These are phyloP conservation scores for Mycena citricolor DNA, from an alignment of 1,284 basidiomycete species.

Conservation along the genomic window DNA sequence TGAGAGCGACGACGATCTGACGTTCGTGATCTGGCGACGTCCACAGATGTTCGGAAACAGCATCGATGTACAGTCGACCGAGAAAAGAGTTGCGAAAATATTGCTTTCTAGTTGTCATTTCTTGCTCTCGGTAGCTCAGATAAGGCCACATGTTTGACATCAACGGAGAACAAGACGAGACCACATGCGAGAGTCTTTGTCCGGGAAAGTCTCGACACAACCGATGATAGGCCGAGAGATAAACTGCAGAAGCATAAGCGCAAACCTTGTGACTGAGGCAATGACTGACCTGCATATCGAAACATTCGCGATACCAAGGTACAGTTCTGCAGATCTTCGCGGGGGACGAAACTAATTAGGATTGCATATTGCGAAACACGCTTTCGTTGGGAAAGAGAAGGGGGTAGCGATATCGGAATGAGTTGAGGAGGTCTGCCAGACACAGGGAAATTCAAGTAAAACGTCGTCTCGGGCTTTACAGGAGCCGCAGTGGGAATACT, in stretches of 20 bases:
- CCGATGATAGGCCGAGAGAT: constrained; percentile 54
- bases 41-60: constrained; percentile 54
- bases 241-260: constrained; percentile 40
- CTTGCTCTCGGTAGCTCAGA: constrained; percentile 47
- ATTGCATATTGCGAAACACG: constrained; percentile 52
- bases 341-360: constrained; percentile 48
- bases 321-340: constrained; percentile 43
- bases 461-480: constrained; percentile 11
- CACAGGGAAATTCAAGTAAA: constrained; percentile 36
- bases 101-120: constrained; percentile 36
- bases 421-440: constrained; percentile 28
- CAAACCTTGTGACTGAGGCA: background rate
- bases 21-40: constrained; percentile 54
- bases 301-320: constrained; percentile 55
- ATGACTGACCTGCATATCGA: constrained; percentile 59
- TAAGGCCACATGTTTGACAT: constrained; percentile 73
- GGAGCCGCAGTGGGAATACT: background rate
- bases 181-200: constrained; percentile 40
- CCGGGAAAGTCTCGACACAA: constrained; percentile 49
- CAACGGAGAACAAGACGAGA: constrained; percentile 33
- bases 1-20: constrained; percentile 54
- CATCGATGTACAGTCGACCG: constrained; percentile 34
- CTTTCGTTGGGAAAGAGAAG: constrained; percentile 55
- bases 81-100: constrained; percentile 53
- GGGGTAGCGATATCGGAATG: constrained; percentile 51